Percentiles rank a stretch among this genome's conserved stretches.
phyloP scores from a whole-genome alignment of 139 green algal species.

The Marvania coccoides region DNA sequence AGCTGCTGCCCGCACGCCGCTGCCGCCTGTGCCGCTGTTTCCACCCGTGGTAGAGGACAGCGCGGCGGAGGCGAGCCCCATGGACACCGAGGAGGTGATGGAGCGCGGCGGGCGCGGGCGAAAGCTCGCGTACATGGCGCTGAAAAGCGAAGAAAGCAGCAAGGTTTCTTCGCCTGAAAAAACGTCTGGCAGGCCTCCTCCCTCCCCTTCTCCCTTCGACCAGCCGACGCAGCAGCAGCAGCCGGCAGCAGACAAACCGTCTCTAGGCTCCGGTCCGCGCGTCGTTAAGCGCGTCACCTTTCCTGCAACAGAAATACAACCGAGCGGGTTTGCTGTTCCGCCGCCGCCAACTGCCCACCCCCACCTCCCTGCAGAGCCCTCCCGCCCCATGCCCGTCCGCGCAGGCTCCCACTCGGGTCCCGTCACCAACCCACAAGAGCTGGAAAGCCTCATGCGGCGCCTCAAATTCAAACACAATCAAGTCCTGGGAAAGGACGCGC shows the following conservation, averaged over 20 bases:
- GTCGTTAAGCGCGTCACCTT: background rate
- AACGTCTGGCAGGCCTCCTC: too few relatives aligned
- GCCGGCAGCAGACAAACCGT: background rate
- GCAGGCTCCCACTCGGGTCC: background rate
- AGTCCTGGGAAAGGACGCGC: constrained; percentile 24
- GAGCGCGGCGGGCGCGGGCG: background rate
- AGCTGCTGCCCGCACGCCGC: too few relatives aligned
- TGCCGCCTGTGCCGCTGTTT: too few relatives aligned
- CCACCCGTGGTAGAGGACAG: background rate
- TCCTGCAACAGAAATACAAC: background rate
- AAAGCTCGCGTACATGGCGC: background rate
- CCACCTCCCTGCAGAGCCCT: background rate
- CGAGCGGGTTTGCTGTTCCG: too few relatives aligned
- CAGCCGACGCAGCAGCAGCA: too few relatives aligned
- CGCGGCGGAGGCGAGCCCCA: background rate
- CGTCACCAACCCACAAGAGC: constrained; percentile 4
- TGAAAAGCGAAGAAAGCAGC: background rate
- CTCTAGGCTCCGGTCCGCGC: background rate
- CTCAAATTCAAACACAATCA: constrained; percentile 15
- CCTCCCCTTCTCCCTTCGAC: too few relatives aligned
- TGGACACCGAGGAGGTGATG: background rate
- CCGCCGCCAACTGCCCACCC: too few relatives aligned
- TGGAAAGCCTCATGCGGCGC: constrained; percentile 24
- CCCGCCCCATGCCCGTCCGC: background rate
- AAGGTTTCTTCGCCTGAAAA: too few relatives aligned